Percentiles rank a stretch among this genome's conserved stretches.
These are phyloP conservation scores for Saccharata proteae DNA, from an alignment of 2,329 filamentous ascomycete genomes.

Conservation along the genomic window DNA sequence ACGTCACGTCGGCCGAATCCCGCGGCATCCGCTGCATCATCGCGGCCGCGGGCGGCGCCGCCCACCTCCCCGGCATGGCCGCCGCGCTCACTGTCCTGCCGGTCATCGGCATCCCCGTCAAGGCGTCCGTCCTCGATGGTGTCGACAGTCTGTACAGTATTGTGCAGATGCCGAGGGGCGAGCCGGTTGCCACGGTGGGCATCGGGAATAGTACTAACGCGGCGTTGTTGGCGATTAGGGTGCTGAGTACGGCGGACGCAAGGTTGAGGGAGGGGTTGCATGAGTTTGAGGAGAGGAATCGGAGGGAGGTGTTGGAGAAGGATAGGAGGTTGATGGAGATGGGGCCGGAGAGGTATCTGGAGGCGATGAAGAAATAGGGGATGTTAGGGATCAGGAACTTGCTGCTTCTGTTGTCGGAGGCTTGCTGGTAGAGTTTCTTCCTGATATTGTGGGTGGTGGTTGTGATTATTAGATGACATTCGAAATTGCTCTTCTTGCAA, in stretches of 20 bases:
- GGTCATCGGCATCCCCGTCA: constrained; percentile 40
- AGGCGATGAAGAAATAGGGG: constrained; percentile 17
- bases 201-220: constrained; percentile 37
- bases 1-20: constrained; percentile 26
- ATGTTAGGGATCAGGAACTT: too few species aligned
- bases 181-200: constrained; percentile 30
- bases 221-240: constrained; percentile 33
- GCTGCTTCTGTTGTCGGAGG: too few species aligned
- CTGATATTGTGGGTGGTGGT: too few species aligned
- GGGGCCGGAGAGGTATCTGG: constrained; percentile 45
- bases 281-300: constrained; percentile 50
- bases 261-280: constrained; percentile 47
- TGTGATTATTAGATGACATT: too few species aligned
- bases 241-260: constrained; percentile 35
- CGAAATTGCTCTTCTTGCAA: too few species aligned
- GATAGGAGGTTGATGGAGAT: constrained; percentile 43
- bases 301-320: constrained; percentile 52
- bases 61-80: constrained; percentile 41
- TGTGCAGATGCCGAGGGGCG: constrained; percentile 39
- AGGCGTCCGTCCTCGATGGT: constrained; percentile 37
- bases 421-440: too few species aligned
- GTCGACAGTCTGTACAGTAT: constrained; percentile 39
- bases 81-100: constrained; percentile 37
- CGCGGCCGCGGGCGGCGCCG: constrained; percentile 37
- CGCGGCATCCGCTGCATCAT: constrained; percentile 35